A percentile compares a stretch with the other conserved stretches of the same genome.
phyloP scores from a whole-genome alignment of 352 stramenopile species.

The Globisporangium viniferum region DNA sequence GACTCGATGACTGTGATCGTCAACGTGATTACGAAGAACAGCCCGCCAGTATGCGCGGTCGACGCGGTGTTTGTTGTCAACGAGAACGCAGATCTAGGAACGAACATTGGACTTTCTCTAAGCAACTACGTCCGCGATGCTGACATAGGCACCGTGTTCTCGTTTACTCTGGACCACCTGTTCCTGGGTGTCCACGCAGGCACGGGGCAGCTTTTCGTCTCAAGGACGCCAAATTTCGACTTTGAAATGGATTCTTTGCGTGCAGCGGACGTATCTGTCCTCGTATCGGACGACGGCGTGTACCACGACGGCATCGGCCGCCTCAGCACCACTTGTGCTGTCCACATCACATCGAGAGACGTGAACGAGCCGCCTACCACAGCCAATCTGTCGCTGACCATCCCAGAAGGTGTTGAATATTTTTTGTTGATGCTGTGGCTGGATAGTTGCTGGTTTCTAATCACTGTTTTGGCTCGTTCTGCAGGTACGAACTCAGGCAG shows the following conservation, averaged over 20 bases:
- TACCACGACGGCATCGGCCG: slow-evolving; percentile 26
- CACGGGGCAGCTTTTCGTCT: slow-evolving; percentile 29
- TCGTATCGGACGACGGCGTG: slow-evolving; percentile 28
- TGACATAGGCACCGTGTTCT: slow-evolving; percentile 24
- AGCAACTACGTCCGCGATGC: slow-evolving; percentile 17
- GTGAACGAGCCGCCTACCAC: slow-evolving; percentile 20
- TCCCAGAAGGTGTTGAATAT: slow-evolving; percentile 8
- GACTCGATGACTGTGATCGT: slow-evolving; percentile 3
- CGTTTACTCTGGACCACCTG: slow-evolving; percentile 24
- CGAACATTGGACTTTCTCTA: slow-evolving; percentile 4
- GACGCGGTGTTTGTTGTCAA: slow-evolving; percentile 3
- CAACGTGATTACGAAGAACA: slow-evolving; percentile 6
- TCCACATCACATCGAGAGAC: slow-evolving; percentile 22
- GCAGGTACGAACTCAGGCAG: not conserved
- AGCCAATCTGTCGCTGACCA: slow-evolving; percentile 3
- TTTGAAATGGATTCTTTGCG: slow-evolving; percentile 5
- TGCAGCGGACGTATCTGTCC: slow-evolving; percentile 15
- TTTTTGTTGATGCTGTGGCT: not conserved
- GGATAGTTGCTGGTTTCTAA: not conserved
- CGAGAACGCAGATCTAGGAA: slow-evolving; percentile 7
- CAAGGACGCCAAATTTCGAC: slow-evolving; percentile 19
- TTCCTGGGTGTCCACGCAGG: slow-evolving; percentile 22
- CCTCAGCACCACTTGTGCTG: slow-evolving; percentile 23
- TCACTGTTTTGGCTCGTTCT: not conserved
- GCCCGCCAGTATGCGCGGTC: slow-evolving; percentile 4